These are phyloP conservation scores for Mycena citricolor DNA, from an alignment of 1,284 basidiomycete species.

Conservation along the genomic window DNA sequence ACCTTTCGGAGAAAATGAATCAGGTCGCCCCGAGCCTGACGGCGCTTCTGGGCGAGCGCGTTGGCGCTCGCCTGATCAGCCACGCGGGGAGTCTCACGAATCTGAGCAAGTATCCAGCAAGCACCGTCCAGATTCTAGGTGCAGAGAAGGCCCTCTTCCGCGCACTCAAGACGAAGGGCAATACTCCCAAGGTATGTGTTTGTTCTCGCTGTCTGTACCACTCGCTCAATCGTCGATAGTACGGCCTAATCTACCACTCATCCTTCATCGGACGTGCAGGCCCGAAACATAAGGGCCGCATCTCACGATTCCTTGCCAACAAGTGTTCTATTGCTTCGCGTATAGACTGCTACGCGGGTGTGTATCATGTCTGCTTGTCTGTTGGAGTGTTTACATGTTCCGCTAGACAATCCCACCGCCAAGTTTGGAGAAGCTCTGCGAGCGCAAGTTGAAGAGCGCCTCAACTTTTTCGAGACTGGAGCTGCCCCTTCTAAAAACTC, in stretches of 20 bases:
- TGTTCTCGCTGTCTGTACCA: conserved; percentile 2
- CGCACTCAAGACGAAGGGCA: conserved; percentile 97
- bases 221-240: conserved; percentile 45
- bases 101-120: conserved; percentile 97
- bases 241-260: conserved; percentile 91
- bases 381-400: background rate
- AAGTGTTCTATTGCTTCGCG: conserved; percentile 98
- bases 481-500: conserved; percentile 82
- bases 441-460: conserved; percentile 93
- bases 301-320: conserved; percentile 97
- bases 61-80: conserved; percentile 93
- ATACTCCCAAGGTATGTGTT: conserved; percentile 86
- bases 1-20: conserved; percentile 98
- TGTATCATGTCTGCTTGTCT: conserved; percentile 22
- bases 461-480: conserved; percentile 93
- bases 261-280: conserved; percentile 95
- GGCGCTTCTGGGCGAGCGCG: conserved; percentile 92
- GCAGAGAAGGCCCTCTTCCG: conserved; percentile 98
- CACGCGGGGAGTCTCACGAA: conserved; percentile 98
- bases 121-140: conserved; percentile 96
- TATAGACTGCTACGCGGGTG: conserved; percentile 96
- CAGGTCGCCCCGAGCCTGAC: conserved; percentile 95
- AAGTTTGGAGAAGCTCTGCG: conserved; percentile 96
- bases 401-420: conserved; percentile 84
- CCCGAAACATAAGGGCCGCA: conserved; percentile 96